Evolutionary conservation across 2,329 filamentous ascomycete genomes (phyloP).

Genomic region (Apiospora rasikravindrae): DNA sequence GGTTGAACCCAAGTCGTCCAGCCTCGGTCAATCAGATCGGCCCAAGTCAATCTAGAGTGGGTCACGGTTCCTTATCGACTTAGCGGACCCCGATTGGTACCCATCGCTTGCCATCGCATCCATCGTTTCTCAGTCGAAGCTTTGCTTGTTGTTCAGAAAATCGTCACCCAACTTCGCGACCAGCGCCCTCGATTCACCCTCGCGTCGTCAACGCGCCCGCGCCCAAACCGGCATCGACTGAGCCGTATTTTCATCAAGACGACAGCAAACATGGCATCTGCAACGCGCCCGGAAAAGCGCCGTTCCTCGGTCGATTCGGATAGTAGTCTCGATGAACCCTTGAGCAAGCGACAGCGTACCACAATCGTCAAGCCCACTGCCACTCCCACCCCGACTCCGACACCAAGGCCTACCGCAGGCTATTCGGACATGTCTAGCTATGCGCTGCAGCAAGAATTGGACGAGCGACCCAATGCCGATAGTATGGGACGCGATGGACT

Average conservation of each 20-base stretch:
- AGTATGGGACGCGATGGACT: constrained; percentile 49
- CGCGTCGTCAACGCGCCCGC: background rate
- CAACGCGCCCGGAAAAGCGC: constrained; percentile 30
- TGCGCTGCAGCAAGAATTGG: constrained; percentile 24
- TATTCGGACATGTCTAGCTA: constrained; percentile 18
- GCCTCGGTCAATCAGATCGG: background rate
- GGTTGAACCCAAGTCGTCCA: background rate
- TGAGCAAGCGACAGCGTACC: constrained; percentile 35
- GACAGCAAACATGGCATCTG: background rate
- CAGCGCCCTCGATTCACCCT: background rate
- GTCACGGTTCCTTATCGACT: background rate
- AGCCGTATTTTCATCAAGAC: background rate
- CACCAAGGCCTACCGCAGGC: background rate
- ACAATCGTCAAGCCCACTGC: constrained; percentile 27
- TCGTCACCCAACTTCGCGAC: background rate
- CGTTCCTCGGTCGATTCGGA: constrained; percentile 28
- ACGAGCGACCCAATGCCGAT: constrained; percentile 34
- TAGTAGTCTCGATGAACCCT: constrained; percentile 21
- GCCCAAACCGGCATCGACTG: background rate
- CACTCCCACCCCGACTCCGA: constrained; percentile 10
- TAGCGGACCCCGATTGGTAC: background rate
- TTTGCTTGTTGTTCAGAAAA: constrained; percentile 6
- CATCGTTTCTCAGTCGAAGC: background rate
- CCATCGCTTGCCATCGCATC: constrained; percentile 10
- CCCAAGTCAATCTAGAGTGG: background rate